Conservation (phyloP, 75 land plant genomes). For the Picea glauca region DNA sequence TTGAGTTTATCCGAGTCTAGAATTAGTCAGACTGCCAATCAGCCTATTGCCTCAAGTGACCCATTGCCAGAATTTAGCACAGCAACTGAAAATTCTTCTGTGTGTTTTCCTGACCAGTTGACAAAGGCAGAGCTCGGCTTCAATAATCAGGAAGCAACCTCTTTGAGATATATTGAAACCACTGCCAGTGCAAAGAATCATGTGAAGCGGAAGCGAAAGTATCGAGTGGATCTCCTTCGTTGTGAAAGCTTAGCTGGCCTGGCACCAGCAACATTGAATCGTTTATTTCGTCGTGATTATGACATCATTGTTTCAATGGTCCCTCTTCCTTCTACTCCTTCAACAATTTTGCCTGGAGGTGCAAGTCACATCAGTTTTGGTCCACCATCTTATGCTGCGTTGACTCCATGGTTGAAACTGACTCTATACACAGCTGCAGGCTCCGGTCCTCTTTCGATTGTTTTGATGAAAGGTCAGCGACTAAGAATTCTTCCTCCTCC, state of each 20-base stretch:
- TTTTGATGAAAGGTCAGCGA: slow-evolving; percentile 88
- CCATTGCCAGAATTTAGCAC: background rate
- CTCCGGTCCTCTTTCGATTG: slow-evolving; percentile 85
- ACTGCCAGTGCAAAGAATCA: slow-evolving; percentile 18
- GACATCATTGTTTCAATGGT: slow-evolving; percentile 89
- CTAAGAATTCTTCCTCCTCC: slow-evolving; percentile 90
- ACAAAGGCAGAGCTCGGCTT: background rate
- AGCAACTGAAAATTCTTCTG: background rate
- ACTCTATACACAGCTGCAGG: slow-evolving; percentile 59
- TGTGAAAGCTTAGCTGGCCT: slow-evolving; percentile 95
- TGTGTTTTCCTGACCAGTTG: background rate
- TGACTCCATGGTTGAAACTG: slow-evolving; percentile 99
- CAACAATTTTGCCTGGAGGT: slow-evolving; percentile 77
- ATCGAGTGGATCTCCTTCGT: slow-evolving; percentile 88
- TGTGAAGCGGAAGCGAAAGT: slow-evolving; percentile 41
- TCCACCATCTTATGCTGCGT: slow-evolving; percentile 85
- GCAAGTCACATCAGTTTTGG: slow-evolving; percentile 95
- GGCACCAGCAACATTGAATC: slow-evolving; percentile 80
- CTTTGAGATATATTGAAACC: slow-evolving; percentile 18
- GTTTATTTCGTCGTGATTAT: slow-evolving; percentile 90
- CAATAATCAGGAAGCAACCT: background rate
- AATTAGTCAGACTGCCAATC: background rate
- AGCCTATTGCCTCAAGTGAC: background rate
- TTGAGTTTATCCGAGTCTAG: background rate
- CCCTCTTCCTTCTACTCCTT: slow-evolving; percentile 76